Evolutionary conservation across 148 eudicot genomes (phyloP).

Genomic region (Diospyros lotus): DNA sequence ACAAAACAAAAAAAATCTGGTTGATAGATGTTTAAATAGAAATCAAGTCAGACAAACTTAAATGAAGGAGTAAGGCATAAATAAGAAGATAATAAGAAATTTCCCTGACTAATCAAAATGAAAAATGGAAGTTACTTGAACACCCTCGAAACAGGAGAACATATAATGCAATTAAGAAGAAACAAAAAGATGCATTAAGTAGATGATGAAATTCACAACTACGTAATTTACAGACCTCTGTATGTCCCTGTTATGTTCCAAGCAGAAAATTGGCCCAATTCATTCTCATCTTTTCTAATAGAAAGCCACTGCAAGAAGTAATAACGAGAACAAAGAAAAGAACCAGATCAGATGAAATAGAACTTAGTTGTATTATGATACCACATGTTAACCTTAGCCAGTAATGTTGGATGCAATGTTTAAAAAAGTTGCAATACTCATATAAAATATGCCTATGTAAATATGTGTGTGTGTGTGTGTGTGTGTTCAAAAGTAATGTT

Average conservation of each 20-base stretch:
- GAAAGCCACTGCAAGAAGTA: constrained; percentile 80
- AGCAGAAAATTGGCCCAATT: constrained; percentile 64
- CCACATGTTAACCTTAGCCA: not conserved
- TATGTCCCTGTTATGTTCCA: constrained; percentile 99
- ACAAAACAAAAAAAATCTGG: not conserved
- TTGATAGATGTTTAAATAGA: not conserved
- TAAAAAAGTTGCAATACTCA: not conserved
- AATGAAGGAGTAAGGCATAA: not conserved
- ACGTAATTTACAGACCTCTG: constrained; percentile 60
- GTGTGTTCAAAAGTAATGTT: not conserved
- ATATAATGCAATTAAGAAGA: constrained; percentile 1
- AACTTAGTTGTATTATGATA: constrained; percentile 3
- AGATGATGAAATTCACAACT: not conserved
- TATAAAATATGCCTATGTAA: too few species aligned
- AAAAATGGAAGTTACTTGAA: not conserved
- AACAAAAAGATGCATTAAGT: not conserved
- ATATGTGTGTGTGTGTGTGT: not conserved
- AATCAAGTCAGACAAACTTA: not conserved
- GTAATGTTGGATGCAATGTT: not conserved
- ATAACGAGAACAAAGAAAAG: constrained; percentile 14
- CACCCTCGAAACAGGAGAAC: not conserved
- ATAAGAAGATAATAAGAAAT: too few species aligned
- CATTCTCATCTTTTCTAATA: constrained; percentile 68
- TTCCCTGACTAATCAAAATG: too few species aligned
- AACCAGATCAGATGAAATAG: not conserved